phyloP scores from a whole-genome alignment of 2,329 filamentous ascomycete genomes.

The Fusarium neocosmosporiellum region DNA sequence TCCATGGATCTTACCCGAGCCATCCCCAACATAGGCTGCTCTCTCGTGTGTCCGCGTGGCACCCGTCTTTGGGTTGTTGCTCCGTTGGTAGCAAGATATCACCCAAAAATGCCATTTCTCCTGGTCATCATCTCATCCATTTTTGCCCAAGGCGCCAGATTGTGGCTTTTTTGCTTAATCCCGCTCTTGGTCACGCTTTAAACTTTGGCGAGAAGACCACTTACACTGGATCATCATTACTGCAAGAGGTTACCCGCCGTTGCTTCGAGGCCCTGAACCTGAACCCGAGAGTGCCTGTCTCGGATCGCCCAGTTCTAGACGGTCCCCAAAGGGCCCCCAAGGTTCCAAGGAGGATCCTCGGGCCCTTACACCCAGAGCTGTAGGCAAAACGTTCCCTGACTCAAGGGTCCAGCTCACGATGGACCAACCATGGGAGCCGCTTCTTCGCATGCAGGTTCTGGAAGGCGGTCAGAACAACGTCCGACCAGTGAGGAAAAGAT shows the following conservation, averaged over 20 bases:
- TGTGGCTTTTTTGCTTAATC: constrained; percentile 1
- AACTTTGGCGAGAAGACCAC: neutral
- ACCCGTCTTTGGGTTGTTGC: constrained; percentile 13
- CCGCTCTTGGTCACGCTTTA: neutral
- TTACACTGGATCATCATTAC: constrained; percentile 20
- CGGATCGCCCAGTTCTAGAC: constrained; percentile 15
- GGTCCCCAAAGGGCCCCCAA: constrained; percentile 20
- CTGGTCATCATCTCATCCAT: neutral
- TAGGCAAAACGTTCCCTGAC: constrained; percentile 33
- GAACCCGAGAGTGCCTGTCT: neutral
- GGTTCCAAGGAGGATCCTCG: constrained; percentile 17
- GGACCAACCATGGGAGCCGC: constrained; percentile 28
- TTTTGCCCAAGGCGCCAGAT: neutral
- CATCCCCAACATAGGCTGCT: constrained; percentile 27
- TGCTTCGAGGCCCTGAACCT: constrained; percentile 22
- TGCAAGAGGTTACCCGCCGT: constrained; percentile 34
- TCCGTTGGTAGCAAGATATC: neutral
- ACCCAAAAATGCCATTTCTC: neutral
- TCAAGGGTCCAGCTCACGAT: constrained; percentile 34
- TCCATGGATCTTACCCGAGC: constrained; percentile 27
- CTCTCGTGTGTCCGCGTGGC: constrained; percentile 36
- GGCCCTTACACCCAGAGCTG: constrained; percentile 26
- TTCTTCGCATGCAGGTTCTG: constrained; percentile 35
- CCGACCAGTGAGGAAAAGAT: constrained; percentile 27
- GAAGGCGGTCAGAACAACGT: constrained; percentile 37